Evolutionary conservation across 768 basidiomycete genomes (phyloP), one percentile per base, ranked within the genome.

Genomic region (Mycena leptocephala): DNA sequence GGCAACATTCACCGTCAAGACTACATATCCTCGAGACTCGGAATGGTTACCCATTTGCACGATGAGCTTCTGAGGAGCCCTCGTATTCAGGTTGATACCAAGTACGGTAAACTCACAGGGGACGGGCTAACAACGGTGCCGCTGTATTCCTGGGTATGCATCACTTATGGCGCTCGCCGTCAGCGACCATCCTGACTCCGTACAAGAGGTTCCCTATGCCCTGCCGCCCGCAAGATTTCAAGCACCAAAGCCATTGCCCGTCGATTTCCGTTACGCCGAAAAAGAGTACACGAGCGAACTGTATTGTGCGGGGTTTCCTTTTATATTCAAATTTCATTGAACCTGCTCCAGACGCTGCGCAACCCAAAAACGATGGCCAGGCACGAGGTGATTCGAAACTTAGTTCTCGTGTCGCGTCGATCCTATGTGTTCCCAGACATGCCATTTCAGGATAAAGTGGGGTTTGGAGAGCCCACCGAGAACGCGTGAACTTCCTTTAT

Each of bases 151-250:
- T 95, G 46, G 94, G 94, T 93, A 79, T 30, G 85, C 80, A 26
- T 46, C 18, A 30, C 14, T n/a, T 55, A 18, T 46, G 16, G 20
- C n/a, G 43, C 11, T 18, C 26, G 70, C 37, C 22, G 24, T 63
- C 24, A 3, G 35, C 7, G 13, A 14, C 9, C 22, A 33, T n/a
- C 33, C 46, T 51, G 18, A 65, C 43, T 22, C 22, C 37, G 46
- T 30, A 59, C 56, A 39, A 95, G 94, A 96, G 85, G 86, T 96
- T 66, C 94, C 94, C 6, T 96, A 93, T 80, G 94, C 92, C 3
- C 82, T 93, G 20, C 90, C 93, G 33, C 93, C 94, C 0, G 83
- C 80, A 18, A 88, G 94, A 30, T 95, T 95, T 78, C 84, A 91
- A 62, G 92, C 95, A 79, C 92, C 94, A 5, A 79, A 87, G 30